Percentiles rank a stretch among this genome's conserved stretches.
Conservation (phyloP, 2,329 filamentous ascomycete genomes). For the Fusarium brevicatenulatum region DNA sequence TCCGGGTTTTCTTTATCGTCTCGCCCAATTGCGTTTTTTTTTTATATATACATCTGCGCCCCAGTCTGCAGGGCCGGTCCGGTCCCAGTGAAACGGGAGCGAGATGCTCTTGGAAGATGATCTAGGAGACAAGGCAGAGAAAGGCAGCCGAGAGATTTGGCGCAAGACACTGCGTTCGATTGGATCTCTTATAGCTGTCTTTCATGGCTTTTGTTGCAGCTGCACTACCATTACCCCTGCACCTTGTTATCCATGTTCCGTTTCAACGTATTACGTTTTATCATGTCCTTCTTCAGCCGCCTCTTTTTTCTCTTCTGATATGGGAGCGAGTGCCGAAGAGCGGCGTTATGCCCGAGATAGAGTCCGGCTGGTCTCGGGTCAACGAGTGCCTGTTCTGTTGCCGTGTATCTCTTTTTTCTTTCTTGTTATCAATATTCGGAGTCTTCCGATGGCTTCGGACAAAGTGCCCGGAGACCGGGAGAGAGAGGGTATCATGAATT, state of each 20-base stretch:
- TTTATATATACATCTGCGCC: conserved; percentile 6
- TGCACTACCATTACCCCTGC: conserved; percentile 10
- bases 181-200: conserved; percentile 31
- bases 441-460: conserved; percentile 25
- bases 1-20: conserved; percentile 8
- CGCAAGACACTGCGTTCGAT: conserved; percentile 29
- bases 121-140: not conserved
- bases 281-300: conserved; percentile 15
- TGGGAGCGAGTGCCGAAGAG: conserved; percentile 23
- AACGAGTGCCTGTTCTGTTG: not conserved
- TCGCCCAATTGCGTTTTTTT: conserved; percentile 20
- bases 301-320: conserved; percentile 1
- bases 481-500: conserved; percentile 5
- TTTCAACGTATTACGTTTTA: conserved; percentile 10
- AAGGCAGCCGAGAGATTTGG: conserved; percentile 23
- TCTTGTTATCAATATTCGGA: conserved; percentile 1
- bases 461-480: conserved; percentile 19
- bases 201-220: conserved; percentile 8
- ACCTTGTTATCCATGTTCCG: conserved; percentile 14
- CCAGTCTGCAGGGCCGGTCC: conserved; percentile 41
- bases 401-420: not conserved
- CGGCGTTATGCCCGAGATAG: conserved; percentile 22
- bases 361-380: conserved; percentile 28
- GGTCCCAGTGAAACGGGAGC: conserved; percentile 35
- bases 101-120: conserved; percentile 21